Evolutionary conservation across 306 rosid species (phyloP), one percentile per base, ranked within the genome.

Genomic region (Vigna hirtella): DNA sequence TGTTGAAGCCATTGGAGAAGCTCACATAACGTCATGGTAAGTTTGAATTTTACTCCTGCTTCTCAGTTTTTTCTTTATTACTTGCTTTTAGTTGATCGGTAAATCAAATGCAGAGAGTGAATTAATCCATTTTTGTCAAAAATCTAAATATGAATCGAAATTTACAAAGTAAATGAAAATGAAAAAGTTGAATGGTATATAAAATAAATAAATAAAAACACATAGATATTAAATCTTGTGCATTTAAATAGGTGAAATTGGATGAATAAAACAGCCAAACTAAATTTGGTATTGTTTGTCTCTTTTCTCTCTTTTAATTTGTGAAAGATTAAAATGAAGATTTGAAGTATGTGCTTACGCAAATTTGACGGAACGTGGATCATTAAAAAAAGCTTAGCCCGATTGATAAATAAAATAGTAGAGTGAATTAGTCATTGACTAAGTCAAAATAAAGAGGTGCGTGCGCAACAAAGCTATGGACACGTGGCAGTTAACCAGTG

Each of bases 371-470:
- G 43, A 2, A 48, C 14, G 73, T 45, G 57, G 73, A 68, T 47
- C 14, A 45, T 45, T 20, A 13, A 42, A 69, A 34, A 62, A 62
- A 62, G 24, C 0, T 15, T 2, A 2, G 14, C n/a, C n/a, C 16
- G 26, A n/a, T n/a, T 50, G 49, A 32, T 32, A 32, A 70, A 70
- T 32, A 70, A 32, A 70, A 28, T 70, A n/a, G 10, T 66, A 12
- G 32, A n/a, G 2, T 66, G 34, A 70, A 5, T 50, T 5, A 70
- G 17, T 70, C 17, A 70, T 30, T 16, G 30, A 32, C 11, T 13
- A 51, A 10, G 49, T n/a, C 32, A 49, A 42, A 17, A 13, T 17
- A 20, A 11, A 13, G 34, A 30, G 40, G 13, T 26, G 40, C 65
- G 6, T 24, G 40, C 67, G 11, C 22, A 61, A 61, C 11, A 1